These are phyloP conservation scores for Pseudogymnoascus sp. DNA, from an alignment of 2,329 filamentous ascomycete species.

Conservation along the genomic window DNA sequence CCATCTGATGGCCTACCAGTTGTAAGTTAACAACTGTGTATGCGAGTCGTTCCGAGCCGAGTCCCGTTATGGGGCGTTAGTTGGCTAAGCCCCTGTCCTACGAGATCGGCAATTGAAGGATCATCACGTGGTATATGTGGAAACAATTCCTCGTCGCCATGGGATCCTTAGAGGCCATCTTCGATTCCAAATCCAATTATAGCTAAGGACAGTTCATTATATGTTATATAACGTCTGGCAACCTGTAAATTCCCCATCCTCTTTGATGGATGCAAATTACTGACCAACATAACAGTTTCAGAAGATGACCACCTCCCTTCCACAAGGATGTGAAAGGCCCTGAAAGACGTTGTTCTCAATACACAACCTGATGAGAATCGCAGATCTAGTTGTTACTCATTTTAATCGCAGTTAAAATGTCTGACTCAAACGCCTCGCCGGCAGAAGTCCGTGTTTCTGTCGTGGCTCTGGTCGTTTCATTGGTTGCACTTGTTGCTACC, in stretches of 20 bases:
- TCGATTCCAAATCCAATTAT: neutral
- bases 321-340: neutral
- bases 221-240: neutral
- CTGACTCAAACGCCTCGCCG: neutral
- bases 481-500: slow-evolving; percentile 27
- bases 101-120: neutral
- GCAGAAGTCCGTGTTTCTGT: slow-evolving; percentile 14
- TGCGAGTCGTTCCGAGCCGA: neutral
- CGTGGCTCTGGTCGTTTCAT: slow-evolving; percentile 28
- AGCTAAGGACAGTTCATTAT: neutral
- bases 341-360: neutral
- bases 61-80: neutral
- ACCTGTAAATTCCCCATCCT: neutral
- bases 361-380: neutral
- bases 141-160: neutral
- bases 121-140: neutral
- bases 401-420: neutral
- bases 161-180: neutral
- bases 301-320: neutral
- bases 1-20: neutral
- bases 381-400: neutral
- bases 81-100: neutral
- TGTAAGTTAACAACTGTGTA: neutral
- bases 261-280: neutral
- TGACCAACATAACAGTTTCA: neutral